Conservation (phyloP, 805 yeast genomes). For the Wickerhamiella australiensis region DNA sequence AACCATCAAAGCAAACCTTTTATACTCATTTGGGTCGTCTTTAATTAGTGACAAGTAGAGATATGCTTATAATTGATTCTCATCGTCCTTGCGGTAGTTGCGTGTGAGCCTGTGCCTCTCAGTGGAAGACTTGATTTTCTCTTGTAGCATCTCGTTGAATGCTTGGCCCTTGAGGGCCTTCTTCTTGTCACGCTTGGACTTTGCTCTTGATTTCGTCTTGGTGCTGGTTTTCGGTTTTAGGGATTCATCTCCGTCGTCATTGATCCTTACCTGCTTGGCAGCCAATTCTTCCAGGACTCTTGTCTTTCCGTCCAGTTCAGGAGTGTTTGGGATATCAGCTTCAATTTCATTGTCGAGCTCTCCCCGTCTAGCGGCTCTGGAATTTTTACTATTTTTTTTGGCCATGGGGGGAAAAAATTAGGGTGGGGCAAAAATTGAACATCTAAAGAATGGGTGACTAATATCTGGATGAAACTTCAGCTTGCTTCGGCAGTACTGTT, state of each 20-base stretch:
- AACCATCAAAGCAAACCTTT: too few species aligned
- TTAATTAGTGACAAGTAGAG: not conserved
- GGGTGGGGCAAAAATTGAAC: not conserved
- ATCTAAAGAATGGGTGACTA: conserved; percentile 1
- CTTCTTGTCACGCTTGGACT: conserved; percentile 16
- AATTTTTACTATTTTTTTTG: conserved; percentile 15
- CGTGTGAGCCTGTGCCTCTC: conserved; percentile 21
- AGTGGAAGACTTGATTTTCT: conserved; percentile 24
- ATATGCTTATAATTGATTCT: not conserved
- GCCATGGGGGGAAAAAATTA: conserved; percentile 2
- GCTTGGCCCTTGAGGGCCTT: conserved; percentile 19
- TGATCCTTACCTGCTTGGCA: conserved; percentile 12
- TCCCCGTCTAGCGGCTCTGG: conserved; percentile 20
- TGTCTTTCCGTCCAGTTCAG: conserved; percentile 13
- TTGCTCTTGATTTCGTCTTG: conserved; percentile 15
- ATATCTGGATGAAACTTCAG: conserved; percentile 9
- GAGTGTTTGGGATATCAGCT: not conserved
- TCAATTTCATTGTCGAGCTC: conserved; percentile 13
- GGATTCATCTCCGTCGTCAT: not conserved
- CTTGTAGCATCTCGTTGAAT: conserved; percentile 22
- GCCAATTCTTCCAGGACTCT: conserved; percentile 18
- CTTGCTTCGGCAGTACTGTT: conserved; percentile 11
- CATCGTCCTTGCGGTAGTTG: conserved; percentile 18
- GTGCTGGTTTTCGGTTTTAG: conserved; percentile 4
- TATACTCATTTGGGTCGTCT: too few species aligned